Base-by-base conservation (phyloP, 768 basidiomycete genomes). In the Gloeopeniophorella convolvens region DNA sequence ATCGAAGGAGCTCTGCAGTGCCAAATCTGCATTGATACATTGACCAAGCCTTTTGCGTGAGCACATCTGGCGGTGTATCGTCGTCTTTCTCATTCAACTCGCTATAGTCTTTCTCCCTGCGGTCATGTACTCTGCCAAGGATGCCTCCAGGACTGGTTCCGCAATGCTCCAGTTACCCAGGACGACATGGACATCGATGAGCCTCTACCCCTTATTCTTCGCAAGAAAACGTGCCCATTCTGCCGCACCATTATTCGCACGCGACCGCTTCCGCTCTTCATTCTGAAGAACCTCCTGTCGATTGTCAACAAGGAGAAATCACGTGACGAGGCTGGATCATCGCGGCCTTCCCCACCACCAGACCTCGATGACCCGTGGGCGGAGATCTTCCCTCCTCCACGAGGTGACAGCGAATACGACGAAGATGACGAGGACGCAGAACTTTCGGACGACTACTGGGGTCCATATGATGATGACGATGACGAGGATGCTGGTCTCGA, bases 141-240 rank as follows among this genome's bases (percentile, higher is more conserved):
- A 3, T 89, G 86, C 58, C 75, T 89, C 8, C 82, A 85, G 63
- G 79, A 82, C 57, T 89, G 86, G 86, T 89, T 89, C 67, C 76
- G 78, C 51, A 75, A 78, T 44, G 83, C 84, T 3, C 84, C 85
- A 3, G 66, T 70, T 0, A 52, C 61, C 15, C 73, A 72, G 23
- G 69, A 72, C 31, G 73, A 74, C 15, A 76, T 75, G 70, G 51
- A 65, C 45, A 66, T 73, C 37, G 70, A 72, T 35, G 65, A 68
- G 35, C 65, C 69, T 8, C 60, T 66, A 21, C 77, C 77, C 55
- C 64, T 83, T 23, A 62, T 85, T 24, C 70, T 70, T 51, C 78
- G 85, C 21, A 69, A 73, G 20, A 89, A 89, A 63, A 77, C 80
- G 1, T 89, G 86, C 59, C 86, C 86, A 1, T 80, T 78, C 49